Evolutionary conservation across 1,139 yeast species (phyloP).

Genomic region (Suhomyces guaymorum): DNA sequence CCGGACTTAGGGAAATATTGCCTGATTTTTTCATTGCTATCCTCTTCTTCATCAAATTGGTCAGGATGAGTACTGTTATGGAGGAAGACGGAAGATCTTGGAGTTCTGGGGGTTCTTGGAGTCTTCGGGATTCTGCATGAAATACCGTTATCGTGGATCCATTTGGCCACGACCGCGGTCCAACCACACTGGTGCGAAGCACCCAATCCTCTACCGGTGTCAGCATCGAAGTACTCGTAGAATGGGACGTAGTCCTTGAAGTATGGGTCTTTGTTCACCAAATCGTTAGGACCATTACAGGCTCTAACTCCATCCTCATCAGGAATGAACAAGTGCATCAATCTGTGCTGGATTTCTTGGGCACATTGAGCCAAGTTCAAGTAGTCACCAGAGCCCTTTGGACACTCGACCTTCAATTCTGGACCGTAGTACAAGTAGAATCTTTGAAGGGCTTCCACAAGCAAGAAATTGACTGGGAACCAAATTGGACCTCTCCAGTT

Average conservation of each 20-base stretch:
- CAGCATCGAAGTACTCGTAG: constrained; percentile 93
- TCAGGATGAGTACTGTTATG: constrained; percentile 21
- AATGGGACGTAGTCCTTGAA: constrained; percentile 80
- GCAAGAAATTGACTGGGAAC: constrained; percentile 90
- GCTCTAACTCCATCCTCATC: constrained; percentile 76
- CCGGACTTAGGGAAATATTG: constrained; percentile 45
- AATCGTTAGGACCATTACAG: constrained; percentile 68
- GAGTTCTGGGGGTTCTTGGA: constrained; percentile 47
- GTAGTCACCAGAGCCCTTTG: constrained; percentile 80
- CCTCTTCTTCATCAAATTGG: constrained; percentile 22
- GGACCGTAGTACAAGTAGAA: constrained; percentile 91
- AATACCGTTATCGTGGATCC: constrained; percentile 89
- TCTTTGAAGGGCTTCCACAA: constrained; percentile 87
- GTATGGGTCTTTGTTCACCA: constrained; percentile 67
- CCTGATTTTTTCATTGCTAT: constrained; percentile 37
- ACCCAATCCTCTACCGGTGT: constrained; percentile 92
- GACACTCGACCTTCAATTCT: constrained; percentile 83
- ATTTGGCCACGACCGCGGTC: constrained; percentile 92
- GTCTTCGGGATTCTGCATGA: constrained; percentile 57
- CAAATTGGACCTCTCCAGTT: constrained; percentile 99
- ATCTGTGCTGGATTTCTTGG: constrained; percentile 84
- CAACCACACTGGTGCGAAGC: constrained; percentile 97
- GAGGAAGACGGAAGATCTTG: constrained; percentile 30
- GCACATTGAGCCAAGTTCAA: constrained; percentile 91
- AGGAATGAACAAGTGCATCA: constrained; percentile 76